Percentiles rank a stretch among this genome's conserved stretches.
phyloP scores from a whole-genome alignment of 768 basidiomycete species.

The Gloeostereum incarnatum region DNA sequence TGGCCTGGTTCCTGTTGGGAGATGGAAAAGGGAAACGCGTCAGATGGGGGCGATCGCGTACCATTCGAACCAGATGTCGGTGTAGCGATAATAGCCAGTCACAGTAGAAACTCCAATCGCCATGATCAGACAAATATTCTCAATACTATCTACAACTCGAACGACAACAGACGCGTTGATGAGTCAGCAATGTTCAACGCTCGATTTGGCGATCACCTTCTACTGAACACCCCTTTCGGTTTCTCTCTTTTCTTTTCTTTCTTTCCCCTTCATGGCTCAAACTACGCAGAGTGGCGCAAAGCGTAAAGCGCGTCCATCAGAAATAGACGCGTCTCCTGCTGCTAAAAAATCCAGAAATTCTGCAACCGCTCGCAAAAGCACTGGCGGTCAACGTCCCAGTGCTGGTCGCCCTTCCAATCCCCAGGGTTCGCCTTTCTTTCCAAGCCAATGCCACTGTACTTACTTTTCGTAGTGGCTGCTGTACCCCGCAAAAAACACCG shows the following conservation, averaged over 20 bases:
- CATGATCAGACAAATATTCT: too few species aligned
- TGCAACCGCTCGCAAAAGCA: constrained; percentile 77
- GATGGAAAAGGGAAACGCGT: too few species aligned
- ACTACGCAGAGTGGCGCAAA: constrained; percentile 50
- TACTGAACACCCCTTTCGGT: constrained; percentile 1
- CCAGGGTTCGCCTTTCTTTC: constrained; percentile 4
- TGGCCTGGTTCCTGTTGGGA: too few species aligned
- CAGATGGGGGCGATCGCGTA: constrained; percentile 17
- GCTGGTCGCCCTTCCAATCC: constrained; percentile 16
- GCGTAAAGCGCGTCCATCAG: constrained; percentile 32
- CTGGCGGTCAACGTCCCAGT: constrained; percentile 59
- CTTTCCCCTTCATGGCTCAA: constrained; percentile 46
- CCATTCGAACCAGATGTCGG: constrained; percentile 83
- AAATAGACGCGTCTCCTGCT: constrained; percentile 37
- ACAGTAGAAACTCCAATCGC: constrained; percentile 29
- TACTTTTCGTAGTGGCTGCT: constrained; percentile 14
- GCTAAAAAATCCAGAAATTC: constrained; percentile 36
- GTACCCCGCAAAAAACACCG: constrained; percentile 41
- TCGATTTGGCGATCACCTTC: neutral
- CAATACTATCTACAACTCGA: neutral
- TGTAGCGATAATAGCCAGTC: constrained; percentile 75
- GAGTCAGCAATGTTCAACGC: neutral
- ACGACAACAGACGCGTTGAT: neutral
- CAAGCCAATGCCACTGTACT: constrained; percentile 9
- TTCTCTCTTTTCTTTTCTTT: constrained; percentile 5